A percentile compares a stretch with the other conserved stretches of the same genome.
phyloP scores from a whole-genome alignment of 1,284 basidiomycete species.

The Earliella scabrosa region DNA sequence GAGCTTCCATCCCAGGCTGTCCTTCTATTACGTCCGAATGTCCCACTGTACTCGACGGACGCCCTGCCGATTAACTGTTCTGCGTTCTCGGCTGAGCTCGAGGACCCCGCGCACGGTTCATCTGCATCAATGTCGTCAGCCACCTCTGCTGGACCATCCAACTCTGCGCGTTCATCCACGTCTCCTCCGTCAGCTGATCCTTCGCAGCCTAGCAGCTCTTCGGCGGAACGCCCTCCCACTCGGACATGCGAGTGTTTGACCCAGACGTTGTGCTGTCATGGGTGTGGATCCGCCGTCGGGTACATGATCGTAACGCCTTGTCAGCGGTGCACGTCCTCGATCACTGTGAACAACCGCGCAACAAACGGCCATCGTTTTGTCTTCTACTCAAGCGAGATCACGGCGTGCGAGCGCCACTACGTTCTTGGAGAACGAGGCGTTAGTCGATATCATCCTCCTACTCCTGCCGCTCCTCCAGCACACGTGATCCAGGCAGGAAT shows the following conservation, averaged over 20 bases:
- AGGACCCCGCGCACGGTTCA: conserved; percentile 35
- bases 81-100: conserved; percentile 53
- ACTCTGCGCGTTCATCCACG: conserved; percentile 17
- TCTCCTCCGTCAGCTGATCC: conserved; percentile 7
- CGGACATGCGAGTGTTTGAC: conserved; percentile 73
- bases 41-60: conserved; percentile 85
- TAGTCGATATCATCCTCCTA: conserved; percentile 46
- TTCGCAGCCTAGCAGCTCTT: conserved; percentile 47
- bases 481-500: conserved; percentile 4
- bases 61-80: conserved; percentile 81
- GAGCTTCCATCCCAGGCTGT: conserved; percentile 61
- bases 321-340: conserved; percentile 71
- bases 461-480: conserved; percentile 25
- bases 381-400: conserved; percentile 81
- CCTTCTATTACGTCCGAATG: conserved; percentile 78
- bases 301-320: conserved; percentile 82
- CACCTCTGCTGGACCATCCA: conserved; percentile 25
- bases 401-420: conserved; percentile 73
- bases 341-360: conserved; percentile 63
- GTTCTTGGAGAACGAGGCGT: conserved; percentile 74
- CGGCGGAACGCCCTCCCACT: conserved; percentile 32
- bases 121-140: conserved; percentile 12
- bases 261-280: conserved; percentile 81
- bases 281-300: conserved; percentile 76
- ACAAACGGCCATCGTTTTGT: conserved; percentile 90